Conservation (phyloP, 768 basidiomycete species). For the Leccinum arenicola region DNA sequence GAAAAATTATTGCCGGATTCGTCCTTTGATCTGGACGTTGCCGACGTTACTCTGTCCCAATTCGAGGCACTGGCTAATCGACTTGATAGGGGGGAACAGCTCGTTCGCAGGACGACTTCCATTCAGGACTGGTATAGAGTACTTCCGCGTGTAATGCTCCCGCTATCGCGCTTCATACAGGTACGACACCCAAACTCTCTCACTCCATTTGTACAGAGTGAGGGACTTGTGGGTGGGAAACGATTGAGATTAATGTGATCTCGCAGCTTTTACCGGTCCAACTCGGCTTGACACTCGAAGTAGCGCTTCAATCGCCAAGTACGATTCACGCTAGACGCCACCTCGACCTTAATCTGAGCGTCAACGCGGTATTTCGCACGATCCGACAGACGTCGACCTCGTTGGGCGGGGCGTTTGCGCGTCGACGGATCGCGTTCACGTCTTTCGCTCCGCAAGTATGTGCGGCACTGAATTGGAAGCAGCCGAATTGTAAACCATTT, state of each 20-base stretch:
- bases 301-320: slow-evolving; percentile 58
- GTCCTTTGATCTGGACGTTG: slow-evolving; percentile 73
- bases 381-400: slow-evolving; percentile 68
- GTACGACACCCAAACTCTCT: slow-evolving; percentile 39
- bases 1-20: slow-evolving; percentile 74
- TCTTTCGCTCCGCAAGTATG: slow-evolving; percentile 91
- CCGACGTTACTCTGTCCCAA: slow-evolving; percentile 81
- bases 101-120: slow-evolving; percentile 29
- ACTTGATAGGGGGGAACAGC: slow-evolving; percentile 41
- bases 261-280: slow-evolving; percentile 54
- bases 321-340: slow-evolving; percentile 43
- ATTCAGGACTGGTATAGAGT: slow-evolving; percentile 46
- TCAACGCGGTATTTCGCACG: slow-evolving; percentile 80
- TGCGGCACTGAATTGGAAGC: slow-evolving; percentile 95
- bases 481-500: slow-evolving; percentile 87
- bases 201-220: slow-evolving; percentile 3
- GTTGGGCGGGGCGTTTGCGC: slow-evolving; percentile 48
- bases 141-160: slow-evolving; percentile 57
- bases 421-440: slow-evolving; percentile 85
- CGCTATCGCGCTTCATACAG: slow-evolving; percentile 73
- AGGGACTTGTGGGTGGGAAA: slow-evolving; percentile 2
- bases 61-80: slow-evolving; percentile 64
- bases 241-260: slow-evolving; percentile 8
- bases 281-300: slow-evolving; percentile 78
- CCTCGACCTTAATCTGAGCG: slow-evolving; percentile 74